phyloP scores from a whole-genome alignment of 1,284 basidiomycete genomes.

The Leccinum variabile region DNA sequence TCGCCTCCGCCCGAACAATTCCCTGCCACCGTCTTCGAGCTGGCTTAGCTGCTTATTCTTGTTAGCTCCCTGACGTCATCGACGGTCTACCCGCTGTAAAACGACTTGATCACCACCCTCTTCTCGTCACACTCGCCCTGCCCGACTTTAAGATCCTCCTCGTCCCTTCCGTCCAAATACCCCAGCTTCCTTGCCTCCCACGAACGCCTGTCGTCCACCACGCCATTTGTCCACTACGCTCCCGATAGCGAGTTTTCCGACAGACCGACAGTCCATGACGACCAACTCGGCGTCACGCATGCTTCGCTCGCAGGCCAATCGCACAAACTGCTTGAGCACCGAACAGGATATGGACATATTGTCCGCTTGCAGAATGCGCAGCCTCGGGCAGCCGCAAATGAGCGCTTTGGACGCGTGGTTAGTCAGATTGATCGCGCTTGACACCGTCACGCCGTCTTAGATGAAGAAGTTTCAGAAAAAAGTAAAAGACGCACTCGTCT shows the following conservation, averaged over 20 bases:
- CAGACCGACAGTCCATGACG: conserved; percentile 74
- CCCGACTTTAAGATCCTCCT: conserved; percentile 58
- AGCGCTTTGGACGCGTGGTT: too few species aligned
- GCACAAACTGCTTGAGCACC: conserved; percentile 69
- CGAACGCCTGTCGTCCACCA: conserved; percentile 43
- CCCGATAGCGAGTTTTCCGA: conserved; percentile 62
- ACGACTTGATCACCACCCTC: conserved; percentile 66
- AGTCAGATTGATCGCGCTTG: too few species aligned
- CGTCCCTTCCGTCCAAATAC: conserved; percentile 59
- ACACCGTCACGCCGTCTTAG: too few species aligned
- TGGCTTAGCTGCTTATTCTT: conserved; percentile 28
- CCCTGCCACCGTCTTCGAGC: conserved; percentile 22
- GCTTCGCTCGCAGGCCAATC: conserved; percentile 45
- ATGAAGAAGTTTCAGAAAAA: too few species aligned
- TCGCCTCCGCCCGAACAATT: conserved; percentile 33
- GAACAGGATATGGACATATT: conserved; percentile 61
- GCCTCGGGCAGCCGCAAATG: too few species aligned
- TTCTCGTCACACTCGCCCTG: conserved; percentile 74
- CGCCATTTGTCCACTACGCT: conserved; percentile 56
- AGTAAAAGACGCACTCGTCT: too few species aligned
- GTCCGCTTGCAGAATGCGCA: conserved; percentile 51
- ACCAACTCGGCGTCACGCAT: conserved; percentile 42
- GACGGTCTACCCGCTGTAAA: conserved; percentile 64
- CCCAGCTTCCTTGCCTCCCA: conserved; percentile 55
- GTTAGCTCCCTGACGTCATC: conserved; percentile 59